phyloP scores from a whole-genome alignment of 2,329 filamentous ascomycete species.

The Talaromyces verruculosus region DNA sequence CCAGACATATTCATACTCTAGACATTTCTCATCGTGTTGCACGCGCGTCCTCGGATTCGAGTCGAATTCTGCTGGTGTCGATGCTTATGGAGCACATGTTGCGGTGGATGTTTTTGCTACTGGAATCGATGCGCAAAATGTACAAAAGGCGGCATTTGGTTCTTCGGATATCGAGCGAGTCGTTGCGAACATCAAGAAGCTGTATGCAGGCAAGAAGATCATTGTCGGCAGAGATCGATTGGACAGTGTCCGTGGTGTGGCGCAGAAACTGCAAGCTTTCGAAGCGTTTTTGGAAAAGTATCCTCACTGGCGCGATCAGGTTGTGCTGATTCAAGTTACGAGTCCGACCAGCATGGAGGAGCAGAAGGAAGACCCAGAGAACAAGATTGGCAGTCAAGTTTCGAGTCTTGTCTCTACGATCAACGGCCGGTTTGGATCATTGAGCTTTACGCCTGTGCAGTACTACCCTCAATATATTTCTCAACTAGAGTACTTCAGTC shows the following conservation, averaged over 20 bases:
- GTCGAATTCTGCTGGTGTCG: slow-evolving; percentile 79
- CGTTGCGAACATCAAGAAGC: slow-evolving; percentile 66
- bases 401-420: slow-evolving; percentile 88
- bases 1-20: slow-evolving; percentile 91
- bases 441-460: slow-evolving; percentile 86
- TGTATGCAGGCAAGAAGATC: slow-evolving; percentile 88
- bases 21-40: slow-evolving; percentile 92
- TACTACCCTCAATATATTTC: slow-evolving; percentile 93
- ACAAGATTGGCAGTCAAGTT: slow-evolving; percentile 82
- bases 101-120: slow-evolving; percentile 93
- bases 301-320: slow-evolving; percentile 87
- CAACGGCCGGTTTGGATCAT: slow-evolving; percentile 83
- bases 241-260: slow-evolving; percentile 86
- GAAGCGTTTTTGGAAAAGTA: slow-evolving; percentile 87
- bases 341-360: slow-evolving; percentile 80
- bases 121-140: slow-evolving; percentile 83
- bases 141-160: slow-evolving; percentile 72
- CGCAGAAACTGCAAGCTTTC: slow-evolving; percentile 94
- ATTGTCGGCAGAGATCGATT: slow-evolving; percentile 94
- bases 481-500: slow-evolving; percentile 87
- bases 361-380: slow-evolving; percentile 72
- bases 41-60: slow-evolving; percentile 88
- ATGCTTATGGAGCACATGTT: slow-evolving; percentile 84
- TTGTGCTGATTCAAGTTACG: slow-evolving; percentile 92
- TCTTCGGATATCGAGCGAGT: slow-evolving; percentile 69